These are phyloP conservation scores for Spinacia oleracea DNA, from an alignment of 179 eudicot genomes.

Conservation along the genomic window DNA sequence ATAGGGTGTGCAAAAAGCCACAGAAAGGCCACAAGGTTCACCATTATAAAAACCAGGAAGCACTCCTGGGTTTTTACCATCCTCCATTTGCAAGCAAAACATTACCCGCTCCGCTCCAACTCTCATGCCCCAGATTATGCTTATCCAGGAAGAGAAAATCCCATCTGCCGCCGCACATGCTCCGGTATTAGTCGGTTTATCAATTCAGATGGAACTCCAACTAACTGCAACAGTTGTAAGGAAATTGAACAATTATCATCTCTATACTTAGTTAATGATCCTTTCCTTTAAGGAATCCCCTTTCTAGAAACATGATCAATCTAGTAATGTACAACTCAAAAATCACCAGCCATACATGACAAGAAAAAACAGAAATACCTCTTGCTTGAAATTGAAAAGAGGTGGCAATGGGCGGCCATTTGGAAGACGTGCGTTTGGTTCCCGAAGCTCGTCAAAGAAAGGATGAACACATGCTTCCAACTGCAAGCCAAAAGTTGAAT, in stretches of 20 bases:
- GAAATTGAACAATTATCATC: not conserved
- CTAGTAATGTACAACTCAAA: not conserved
- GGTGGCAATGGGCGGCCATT: conserved; percentile 50
- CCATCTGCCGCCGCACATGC: conserved; percentile 57
- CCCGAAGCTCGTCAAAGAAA: conserved; percentile 48
- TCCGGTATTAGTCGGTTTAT: conserved; percentile 73
- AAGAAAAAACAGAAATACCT: conserved; percentile 35
- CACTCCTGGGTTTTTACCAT: conserved; percentile 21
- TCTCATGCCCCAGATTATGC: not conserved
- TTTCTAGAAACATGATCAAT: not conserved
- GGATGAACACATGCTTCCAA: conserved; percentile 52
- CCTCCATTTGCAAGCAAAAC: conserved; percentile 14
- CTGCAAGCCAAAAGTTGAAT: conserved; percentile 22
- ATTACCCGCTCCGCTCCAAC: conserved; percentile 22
- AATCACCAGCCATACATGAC: too few species aligned
- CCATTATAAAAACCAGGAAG: conserved; percentile 18
- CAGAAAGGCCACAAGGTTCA: conserved; percentile 20
- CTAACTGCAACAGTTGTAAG: not conserved
- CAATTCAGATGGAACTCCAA: conserved; percentile 66
- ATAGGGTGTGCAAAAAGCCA: conserved; percentile 28
- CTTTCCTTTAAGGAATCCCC: not conserved
- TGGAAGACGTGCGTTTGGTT: conserved; percentile 45
- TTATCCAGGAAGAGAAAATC: conserved; percentile 52
- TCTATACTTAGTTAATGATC: not conserved
- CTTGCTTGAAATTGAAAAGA: conserved; percentile 44